Percentiles rank a stretch among this genome's conserved stretches.
phyloP scores from a whole-genome alignment of 352 stramenopile genomes.

The Globisporangium emineosum region DNA sequence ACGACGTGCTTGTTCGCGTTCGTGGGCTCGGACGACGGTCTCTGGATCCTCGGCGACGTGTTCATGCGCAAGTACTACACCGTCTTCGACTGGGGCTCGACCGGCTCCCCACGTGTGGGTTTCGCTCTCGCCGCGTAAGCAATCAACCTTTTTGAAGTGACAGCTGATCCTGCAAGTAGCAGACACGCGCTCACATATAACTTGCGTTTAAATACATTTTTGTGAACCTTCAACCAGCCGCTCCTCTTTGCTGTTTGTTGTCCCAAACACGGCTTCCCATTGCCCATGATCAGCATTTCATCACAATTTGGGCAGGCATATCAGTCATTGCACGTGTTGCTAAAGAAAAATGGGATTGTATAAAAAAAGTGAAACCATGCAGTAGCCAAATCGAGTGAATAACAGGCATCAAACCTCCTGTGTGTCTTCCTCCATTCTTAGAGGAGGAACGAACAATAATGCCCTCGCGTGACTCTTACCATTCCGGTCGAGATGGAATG shows the following conservation, averaged over 20 bases:
- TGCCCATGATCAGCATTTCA: too few species aligned
- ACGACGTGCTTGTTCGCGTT: constrained; percentile 94
- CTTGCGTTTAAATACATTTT: constrained; percentile 3
- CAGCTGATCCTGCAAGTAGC: neutral
- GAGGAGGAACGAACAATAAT: too few species aligned
- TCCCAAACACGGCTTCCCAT: too few species aligned
- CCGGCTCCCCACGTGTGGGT: constrained; percentile 62
- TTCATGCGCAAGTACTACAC: constrained; percentile 94
- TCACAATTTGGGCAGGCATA: too few species aligned
- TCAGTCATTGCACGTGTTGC: too few species aligned
- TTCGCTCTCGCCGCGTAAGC: constrained; percentile 55
- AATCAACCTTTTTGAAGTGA: neutral
- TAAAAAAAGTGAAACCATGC: too few species aligned
- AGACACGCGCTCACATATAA: neutral
- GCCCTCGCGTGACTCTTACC: too few species aligned
- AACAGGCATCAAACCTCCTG: too few species aligned
- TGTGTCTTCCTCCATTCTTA: too few species aligned
- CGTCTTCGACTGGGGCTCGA: constrained; percentile 84
- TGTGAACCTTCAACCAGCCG: neutral
- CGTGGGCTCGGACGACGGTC: constrained; percentile 70
- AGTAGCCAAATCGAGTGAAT: too few species aligned
- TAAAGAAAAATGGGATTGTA: too few species aligned
- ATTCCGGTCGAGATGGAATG: neutral
- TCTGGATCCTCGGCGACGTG: constrained; percentile 83
- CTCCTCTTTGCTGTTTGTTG: too few species aligned